A percentile compares a stretch with the other conserved stretches of the same genome.
Conservation (phyloP, 1,284 basidiomycete genomes). For the Meira miltonrushii region DNA sequence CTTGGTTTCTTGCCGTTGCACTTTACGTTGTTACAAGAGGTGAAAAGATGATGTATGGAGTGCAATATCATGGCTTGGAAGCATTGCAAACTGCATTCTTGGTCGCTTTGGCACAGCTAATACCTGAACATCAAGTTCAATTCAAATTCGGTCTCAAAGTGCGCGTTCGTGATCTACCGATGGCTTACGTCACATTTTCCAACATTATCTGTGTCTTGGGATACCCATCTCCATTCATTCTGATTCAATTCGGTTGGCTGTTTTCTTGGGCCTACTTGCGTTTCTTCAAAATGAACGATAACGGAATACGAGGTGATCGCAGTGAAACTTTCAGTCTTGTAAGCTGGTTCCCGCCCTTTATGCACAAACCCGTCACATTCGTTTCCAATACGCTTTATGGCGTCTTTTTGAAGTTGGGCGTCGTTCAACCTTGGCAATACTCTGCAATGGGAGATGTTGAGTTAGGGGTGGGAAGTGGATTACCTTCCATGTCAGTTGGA, state of each 20-base stretch:
- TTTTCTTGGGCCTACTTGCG: slow-evolving; percentile 89
- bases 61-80: slow-evolving; percentile 85
- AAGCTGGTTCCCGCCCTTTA: slow-evolving; percentile 89
- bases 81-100: slow-evolving; percentile 83
- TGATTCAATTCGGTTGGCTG: slow-evolving; percentile 98
- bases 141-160: slow-evolving; percentile 50
- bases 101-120: slow-evolving; percentile 93
- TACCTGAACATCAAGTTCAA: slow-evolving; percentile 96
- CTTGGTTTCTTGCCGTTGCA: slow-evolving; percentile 38
- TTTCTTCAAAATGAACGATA: slow-evolving; percentile 82
- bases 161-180: slow-evolving; percentile 66
- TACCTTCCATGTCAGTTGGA: slow-evolving; percentile 63
- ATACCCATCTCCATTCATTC: slow-evolving; percentile 85
- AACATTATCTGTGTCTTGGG: slow-evolving; percentile 81
- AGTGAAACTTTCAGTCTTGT: slow-evolving; percentile 95
- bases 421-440: slow-evolving; percentile 73
- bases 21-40: slow-evolving; percentile 36
- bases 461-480: slow-evolving; percentile 65
- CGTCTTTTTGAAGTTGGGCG: slow-evolving; percentile 61
- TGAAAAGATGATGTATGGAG: slow-evolving; percentile 62
- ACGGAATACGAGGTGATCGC: slow-evolving; percentile 67
- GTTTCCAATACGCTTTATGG: slow-evolving; percentile 68
- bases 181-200: slow-evolving; percentile 85
- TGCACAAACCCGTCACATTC: slow-evolving; percentile 61
- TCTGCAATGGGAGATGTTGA: slow-evolving; percentile 62